Evolutionary conservation across 192 early-diverging fungal genomes (phyloP), one percentile per base, ranked within the genome.

Genomic region (Irineochytrium annulatum): DNA sequence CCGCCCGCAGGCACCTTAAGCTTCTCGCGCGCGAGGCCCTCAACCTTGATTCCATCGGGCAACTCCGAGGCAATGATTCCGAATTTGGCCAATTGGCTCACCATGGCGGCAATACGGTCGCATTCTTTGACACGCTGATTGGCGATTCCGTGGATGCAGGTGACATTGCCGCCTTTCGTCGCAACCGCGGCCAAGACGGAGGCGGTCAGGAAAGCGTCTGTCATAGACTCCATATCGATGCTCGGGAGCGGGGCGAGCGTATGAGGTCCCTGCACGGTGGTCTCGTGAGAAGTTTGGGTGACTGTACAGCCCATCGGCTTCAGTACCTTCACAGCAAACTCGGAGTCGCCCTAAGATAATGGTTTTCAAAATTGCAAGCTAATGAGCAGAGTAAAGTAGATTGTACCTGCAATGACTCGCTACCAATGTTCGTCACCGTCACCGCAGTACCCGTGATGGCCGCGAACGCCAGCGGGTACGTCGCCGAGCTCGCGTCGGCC

Each of bases 61-160:
- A 90, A 77, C 66, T 97, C 92, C 0, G 77, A 81, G 16, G 89
- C 85, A 2, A 51, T 57, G 26, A 96, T 90, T 41, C 37, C 96
- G 80, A 97, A 94, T 69, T 85, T 86, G 56, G 77, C 85, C 29
- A 99, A 79, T 71, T 99, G 91, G 51, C 87, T 85, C 62, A 94
- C 86, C 93, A 99, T 96, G 24, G 91, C 96, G 13, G 86, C 88
- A 59, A 99, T 97, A 57, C 96, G 90, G 64, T 99, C 88, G 77
- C 94, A 99, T 68, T 99, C 96, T 74, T 99, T 97, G 43, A 97
- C 91, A 35, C 92, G 87, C 76, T 99, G 96, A 67, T 97, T 97
- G 29, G 94, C 91, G 55, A 99, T 94, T 52, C 96, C 96, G 34
- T 81, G 85, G 63, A 99, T 99, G 43, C 85, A 76, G 43, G 96